Evolutionary conservation across 2,329 filamentous ascomycete species (phyloP).

Genomic region (Paracoccidioides brasiliensis): DNA sequence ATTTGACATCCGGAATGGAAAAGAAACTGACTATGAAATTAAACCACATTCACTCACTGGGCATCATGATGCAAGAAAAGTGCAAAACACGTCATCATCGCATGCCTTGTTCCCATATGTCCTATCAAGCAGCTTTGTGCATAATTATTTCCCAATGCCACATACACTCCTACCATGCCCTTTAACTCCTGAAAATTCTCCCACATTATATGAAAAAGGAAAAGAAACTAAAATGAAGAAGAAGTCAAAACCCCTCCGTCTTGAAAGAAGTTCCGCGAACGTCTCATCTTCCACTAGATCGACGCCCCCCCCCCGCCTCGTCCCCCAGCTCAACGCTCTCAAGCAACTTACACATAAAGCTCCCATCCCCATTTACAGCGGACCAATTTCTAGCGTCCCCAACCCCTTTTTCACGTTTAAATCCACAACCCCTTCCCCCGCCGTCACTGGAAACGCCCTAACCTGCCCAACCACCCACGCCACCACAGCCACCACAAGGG

Average conservation of each 20-base stretch:
- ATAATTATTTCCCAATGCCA: not conserved
- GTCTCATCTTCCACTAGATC: not conserved
- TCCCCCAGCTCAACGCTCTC: not conserved
- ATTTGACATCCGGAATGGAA: no score
- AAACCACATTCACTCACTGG: not conserved
- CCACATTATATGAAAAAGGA: no score
- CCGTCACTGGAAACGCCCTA: not conserved
- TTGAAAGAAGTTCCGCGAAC: no score
- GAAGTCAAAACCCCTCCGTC: no score
- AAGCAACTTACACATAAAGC: not conserved
- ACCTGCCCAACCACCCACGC: slow-evolving; percentile 10
- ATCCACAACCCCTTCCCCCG: not conserved
- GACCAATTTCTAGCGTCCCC: not conserved
- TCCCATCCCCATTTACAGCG: not conserved
- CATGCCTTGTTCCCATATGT: not conserved
- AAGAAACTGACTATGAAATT: no score
- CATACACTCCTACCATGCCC: no score
- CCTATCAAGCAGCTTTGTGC: not conserved
- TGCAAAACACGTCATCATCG: not conserved
- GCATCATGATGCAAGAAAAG: not conserved
- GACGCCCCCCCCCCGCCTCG: not conserved
- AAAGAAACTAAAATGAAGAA: no score
- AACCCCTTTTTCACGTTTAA: not conserved
- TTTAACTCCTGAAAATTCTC: no score
- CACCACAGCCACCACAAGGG: slow-evolving; percentile 19